Evolutionary conservation across 441 rosid genomes (phyloP), one percentile per base, ranked within the genome.

Genomic region (Aleurites moluccanus): DNA sequence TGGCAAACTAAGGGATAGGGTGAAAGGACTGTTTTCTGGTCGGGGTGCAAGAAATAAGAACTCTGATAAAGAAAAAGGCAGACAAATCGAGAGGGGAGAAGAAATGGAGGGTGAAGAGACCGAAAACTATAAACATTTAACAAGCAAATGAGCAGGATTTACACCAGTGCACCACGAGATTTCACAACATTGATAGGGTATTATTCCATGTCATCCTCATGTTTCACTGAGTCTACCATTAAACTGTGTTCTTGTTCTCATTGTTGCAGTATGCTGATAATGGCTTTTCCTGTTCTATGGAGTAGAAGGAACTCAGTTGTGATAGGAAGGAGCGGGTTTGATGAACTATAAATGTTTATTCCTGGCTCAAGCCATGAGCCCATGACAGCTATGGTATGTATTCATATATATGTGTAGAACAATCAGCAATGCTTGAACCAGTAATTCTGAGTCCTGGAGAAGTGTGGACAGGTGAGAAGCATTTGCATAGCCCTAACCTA

Each of bases 291-390:
- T 56, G 10, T 16, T 53, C 21, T 27, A 72, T 87, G 91, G 98
- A 95, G 99, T 27, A 86, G 93, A 85, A 87, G 97, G 76, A 93
- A 91, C 89, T 92, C 98, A 6, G 85, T 93, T 52, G 81, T 77
- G 23, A 79, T 89, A 55, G 90, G 91, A 80, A 82, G 97, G 75
- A 86, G 83, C 2, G 97, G 97, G 10, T 90, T 91, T 28, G 84
- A 88, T 33, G 98, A 91, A 84, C 72, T 91, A 63, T 95, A 95
- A 73, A 77, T 95, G 74, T 86, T 82, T 77, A 93, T 98, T 77
- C 98, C 99, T 10, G 96, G 99, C 25, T 89, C 97, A 21, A 80
- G 35, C 44, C 83, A 88, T n/a, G n/a, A n/a, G n/a, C n/a, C n/a
- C n/a, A n/a, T 75, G 96, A 88, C 74, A 83, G 79, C 75, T 90